Evolutionary conservation across 2,329 filamentous ascomycete genomes (phyloP).

Genomic region (Fulvia fulva): DNA sequence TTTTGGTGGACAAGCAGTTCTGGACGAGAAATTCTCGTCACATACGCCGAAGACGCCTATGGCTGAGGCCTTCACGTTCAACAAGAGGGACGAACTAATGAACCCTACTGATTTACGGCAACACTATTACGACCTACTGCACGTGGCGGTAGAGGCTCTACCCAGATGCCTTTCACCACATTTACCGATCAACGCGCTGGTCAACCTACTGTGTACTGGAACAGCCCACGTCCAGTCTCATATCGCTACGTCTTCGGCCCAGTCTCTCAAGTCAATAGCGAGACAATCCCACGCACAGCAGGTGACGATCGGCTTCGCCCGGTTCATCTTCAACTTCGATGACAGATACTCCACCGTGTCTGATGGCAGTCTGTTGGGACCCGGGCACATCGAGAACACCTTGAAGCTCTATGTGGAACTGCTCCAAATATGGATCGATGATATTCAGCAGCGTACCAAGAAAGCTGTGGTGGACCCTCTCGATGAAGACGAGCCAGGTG

Average conservation of each 20-base stretch:
- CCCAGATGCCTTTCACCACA: conserved; percentile 89
- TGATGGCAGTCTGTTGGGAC: conserved; percentile 91
- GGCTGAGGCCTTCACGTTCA: conserved; percentile 87
- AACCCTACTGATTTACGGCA: conserved; percentile 78
- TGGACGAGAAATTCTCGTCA: conserved; percentile 91
- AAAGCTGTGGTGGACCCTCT: conserved; percentile 63
- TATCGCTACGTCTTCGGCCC: conserved; percentile 86
- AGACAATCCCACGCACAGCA: conserved; percentile 88
- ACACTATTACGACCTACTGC: conserved; percentile 89
- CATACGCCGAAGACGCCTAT: conserved; percentile 91
- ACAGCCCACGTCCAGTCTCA: conserved; percentile 92
- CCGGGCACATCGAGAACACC: conserved; percentile 91
- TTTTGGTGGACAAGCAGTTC: conserved; percentile 89
- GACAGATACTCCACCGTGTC: conserved; percentile 97
- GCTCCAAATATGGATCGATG: conserved; percentile 94
- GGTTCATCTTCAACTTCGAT: conserved; percentile 98
- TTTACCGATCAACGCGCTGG: conserved; percentile 87
- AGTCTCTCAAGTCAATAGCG: conserved; percentile 92
- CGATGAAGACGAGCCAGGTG: conserved; percentile 51
- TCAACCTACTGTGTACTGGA: conserved; percentile 92
- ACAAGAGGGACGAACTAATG: conserved; percentile 73
- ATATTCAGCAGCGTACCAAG: conserved; percentile 81
- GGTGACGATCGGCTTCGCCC: conserved; percentile 92
- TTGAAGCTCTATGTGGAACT: conserved; percentile 89
- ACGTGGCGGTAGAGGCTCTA: conserved; percentile 91